Evolutionary conservation across 352 stramenopile species (phyloP).

Genomic region (Globisporangium carolinianum): DNA sequence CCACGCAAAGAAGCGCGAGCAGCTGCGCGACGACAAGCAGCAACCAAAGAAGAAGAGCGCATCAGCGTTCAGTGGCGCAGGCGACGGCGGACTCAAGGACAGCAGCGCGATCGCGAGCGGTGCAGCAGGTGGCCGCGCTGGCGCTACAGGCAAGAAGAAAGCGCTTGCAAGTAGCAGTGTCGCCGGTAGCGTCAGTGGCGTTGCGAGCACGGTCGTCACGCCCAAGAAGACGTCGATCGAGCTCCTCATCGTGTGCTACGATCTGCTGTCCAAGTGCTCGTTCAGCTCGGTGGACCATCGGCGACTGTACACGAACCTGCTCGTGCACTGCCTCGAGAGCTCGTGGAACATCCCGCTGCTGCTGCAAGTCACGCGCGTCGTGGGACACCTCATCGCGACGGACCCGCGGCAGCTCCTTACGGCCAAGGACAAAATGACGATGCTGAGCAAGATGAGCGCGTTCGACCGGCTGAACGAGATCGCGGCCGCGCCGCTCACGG

Average conservation of each 20-base stretch:
- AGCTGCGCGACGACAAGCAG: constrained; percentile 41
- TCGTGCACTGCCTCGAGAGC: constrained; percentile 81
- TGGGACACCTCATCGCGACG: constrained; percentile 53
- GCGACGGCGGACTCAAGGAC: constrained; percentile 16
- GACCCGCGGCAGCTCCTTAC: constrained; percentile 59
- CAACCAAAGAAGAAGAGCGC: constrained; percentile 42
- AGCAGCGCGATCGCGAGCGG: background rate
- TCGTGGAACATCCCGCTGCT: constrained; percentile 81
- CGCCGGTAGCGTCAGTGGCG: too few relatives aligned
- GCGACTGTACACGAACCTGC: constrained; percentile 74
- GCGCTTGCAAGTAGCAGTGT: background rate
- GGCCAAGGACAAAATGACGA: constrained; percentile 83
- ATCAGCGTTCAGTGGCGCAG: background rate
- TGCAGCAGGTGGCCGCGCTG: constrained; percentile 3
- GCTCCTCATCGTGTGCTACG: constrained; percentile 73
- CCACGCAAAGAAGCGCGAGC: constrained; percentile 51
- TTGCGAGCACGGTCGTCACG: background rate
- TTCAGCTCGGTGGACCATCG: constrained; percentile 66
- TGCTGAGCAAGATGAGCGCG: constrained; percentile 81
- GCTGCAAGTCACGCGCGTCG: constrained; percentile 78
- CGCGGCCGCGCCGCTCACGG: constrained; percentile 67
- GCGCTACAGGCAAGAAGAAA: constrained; percentile 34
- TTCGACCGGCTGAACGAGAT: constrained; percentile 86
- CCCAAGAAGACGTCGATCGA: constrained; percentile 71
- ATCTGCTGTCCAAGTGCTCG: constrained; percentile 72